Conservation (phyloP, 768 basidiomycete genomes). For the Tylopilus balloui region DNA sequence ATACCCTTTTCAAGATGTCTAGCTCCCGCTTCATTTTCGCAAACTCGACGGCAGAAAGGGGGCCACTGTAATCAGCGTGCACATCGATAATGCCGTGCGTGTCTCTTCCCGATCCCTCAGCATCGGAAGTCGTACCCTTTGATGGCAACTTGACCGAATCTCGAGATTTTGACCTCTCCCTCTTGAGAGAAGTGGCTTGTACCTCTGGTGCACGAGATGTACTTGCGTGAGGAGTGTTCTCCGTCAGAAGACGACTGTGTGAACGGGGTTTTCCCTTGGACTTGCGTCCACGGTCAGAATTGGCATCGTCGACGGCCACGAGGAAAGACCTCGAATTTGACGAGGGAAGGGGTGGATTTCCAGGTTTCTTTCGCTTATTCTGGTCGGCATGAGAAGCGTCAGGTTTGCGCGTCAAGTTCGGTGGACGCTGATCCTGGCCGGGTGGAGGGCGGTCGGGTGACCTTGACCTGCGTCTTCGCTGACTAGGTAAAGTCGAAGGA, state of each 20-base stretch:
- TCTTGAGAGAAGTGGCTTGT: conserved; percentile 12
- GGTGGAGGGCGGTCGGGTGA: conserved; percentile 30
- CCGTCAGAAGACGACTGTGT: conserved; percentile 22
- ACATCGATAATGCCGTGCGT: conserved; percentile 11
- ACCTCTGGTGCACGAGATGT: conserved; percentile 10
- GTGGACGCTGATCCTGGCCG: conserved; percentile 14
- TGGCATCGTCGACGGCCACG: conserved; percentile 25
- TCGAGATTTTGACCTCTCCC: conserved; percentile 36
- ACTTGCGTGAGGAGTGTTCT: conserved; percentile 14
- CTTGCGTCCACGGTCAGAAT: conserved; percentile 32
- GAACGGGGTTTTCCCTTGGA: conserved; percentile 26
- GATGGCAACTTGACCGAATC: conserved; percentile 24
- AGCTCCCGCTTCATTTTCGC: conserved; percentile 56
- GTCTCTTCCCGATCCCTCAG: conserved; percentile 25
- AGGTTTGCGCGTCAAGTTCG: conserved; percentile 11
- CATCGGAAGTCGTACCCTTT: conserved; percentile 29
- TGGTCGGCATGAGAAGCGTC: conserved; percentile 22
- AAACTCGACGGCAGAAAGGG: conserved; percentile 44
- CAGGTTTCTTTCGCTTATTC: conserved; percentile 31
- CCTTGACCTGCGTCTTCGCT: conserved; percentile 32
- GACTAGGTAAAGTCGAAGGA: conserved; percentile 13
- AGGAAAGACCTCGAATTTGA: conserved; percentile 25
- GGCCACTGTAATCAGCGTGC: conserved; percentile 27
- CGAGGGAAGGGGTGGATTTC: conserved; percentile 12
- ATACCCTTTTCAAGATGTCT: conserved; percentile 47